Evolutionary conservation across 192 early-diverging fungal genomes (phyloP), one percentile per base, ranked within the genome.

Genomic region (Backusella westeae): DNA sequence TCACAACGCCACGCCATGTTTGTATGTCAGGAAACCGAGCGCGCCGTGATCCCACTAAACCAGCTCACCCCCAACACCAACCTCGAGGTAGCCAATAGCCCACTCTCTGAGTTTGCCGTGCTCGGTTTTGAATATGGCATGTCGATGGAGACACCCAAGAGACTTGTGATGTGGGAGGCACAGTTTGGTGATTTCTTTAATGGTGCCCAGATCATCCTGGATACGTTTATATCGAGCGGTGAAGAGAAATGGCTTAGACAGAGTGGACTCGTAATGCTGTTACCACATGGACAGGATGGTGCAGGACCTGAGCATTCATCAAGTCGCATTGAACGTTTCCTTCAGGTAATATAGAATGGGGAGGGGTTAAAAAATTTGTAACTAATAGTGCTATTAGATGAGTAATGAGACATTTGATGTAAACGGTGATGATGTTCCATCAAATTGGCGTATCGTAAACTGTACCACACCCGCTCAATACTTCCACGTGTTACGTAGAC

Each of bases 141-240:
- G 79, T 96, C 95, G 4, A 92, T 92, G 81, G 96, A 96, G 80
- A 92, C 89, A 29, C 97, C 97, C 17, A 89, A 93, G 53, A 82
- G 88, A 7, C 84, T 99, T n/a, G 90, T 90, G 56, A 94, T 99
- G 53, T 99, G 97, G 97, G 97, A 98, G 79, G 96, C 96, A 1
- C 97, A 99, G 85, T 99, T 98, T 83, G 97, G 97, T 71, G 97
- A 99, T 82, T 99, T 99, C 80, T 95, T 95, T 89, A 98, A 98
- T 80, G 94, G 93, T 39, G 96, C 96, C 0, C 96, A 99, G 79
- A 95, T 98, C 46, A 94, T 96, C 23, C 93, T 98, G 75, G 97
- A 99, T 84, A 96, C 95, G 14, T 98, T 92, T 82, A 78, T 99
- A 32, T 79, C 91, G 5, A 92, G 89, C 69, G 94, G 96, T 39